A percentile compares a stretch with the other conserved stretches of the same genome.
Conservation (phyloP, 1,284 basidiomycete species). For the Irpex sp. region DNA sequence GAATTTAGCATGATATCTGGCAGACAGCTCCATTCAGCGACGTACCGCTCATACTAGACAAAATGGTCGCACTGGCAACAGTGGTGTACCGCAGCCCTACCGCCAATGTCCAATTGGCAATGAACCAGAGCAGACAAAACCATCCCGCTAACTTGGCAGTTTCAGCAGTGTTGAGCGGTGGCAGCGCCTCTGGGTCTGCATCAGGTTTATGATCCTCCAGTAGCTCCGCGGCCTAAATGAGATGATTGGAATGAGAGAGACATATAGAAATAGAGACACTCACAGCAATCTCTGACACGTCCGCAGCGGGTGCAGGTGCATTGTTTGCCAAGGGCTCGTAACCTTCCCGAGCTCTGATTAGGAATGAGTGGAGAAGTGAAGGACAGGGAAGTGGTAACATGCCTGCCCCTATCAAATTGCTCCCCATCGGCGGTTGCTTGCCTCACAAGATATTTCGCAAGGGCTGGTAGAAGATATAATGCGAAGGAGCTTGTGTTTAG, state of each 20-base stretch:
- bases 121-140: conserved; percentile 88
- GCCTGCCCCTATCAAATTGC: neutral
- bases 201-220: conserved; percentile 8
- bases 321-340: conserved; percentile 36
- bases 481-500: conserved; percentile 86
- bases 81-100: conserved; percentile 81
- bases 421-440: conserved; percentile 1
- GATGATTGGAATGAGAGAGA: neutral
- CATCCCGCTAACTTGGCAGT: conserved; percentile 74
- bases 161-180: conserved; percentile 62
- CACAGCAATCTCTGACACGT: conserved; percentile 9
- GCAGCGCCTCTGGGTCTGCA: conserved; percentile 19
- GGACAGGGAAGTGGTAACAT: neutral
- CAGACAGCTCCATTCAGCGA: conserved; percentile 10
- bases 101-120: conserved; percentile 89
- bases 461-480: conserved; percentile 82
- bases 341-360: conserved; percentile 21
- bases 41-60: conserved; percentile 87
- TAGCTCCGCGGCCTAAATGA: conserved; percentile 9
- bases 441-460: conserved; percentile 30
- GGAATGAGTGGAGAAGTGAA: neutral
- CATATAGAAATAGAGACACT: neutral
- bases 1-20: neutral
- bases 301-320: conserved; percentile 23
- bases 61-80: conserved; percentile 87